Evolutionary conservation across 202 grass and related monocot species (phyloP).

Genomic region (Carex sylvatica): DNA sequence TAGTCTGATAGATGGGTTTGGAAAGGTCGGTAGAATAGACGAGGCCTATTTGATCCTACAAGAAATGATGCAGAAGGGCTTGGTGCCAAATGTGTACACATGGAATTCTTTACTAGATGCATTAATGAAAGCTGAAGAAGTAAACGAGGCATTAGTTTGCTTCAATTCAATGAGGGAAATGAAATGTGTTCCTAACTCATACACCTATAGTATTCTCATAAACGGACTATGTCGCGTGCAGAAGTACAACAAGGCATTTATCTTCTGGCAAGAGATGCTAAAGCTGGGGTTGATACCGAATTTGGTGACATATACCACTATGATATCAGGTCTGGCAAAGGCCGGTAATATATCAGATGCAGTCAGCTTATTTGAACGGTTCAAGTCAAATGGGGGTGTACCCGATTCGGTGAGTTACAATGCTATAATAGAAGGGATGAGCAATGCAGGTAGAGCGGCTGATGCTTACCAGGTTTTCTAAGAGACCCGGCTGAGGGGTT

Average conservation of each 20-base stretch:
- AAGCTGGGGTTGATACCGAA: conserved; percentile 75
- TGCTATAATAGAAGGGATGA: conserved; percentile 98
- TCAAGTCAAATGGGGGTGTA: conserved; percentile 74
- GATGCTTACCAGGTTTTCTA: conserved; percentile 84
- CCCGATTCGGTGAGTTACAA: conserved; percentile 74
- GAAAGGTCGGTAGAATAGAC: conserved; percentile 92
- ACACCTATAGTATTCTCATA: conserved; percentile 90
- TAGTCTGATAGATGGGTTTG: conserved; percentile 90
- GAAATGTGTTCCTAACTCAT: conserved; percentile 74
- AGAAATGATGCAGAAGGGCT: conserved; percentile 95
- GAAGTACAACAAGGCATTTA: conserved; percentile 96
- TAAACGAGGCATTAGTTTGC: conserved; percentile 86
- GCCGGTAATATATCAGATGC: conserved; percentile 81
- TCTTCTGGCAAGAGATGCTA: conserved; percentile 97
- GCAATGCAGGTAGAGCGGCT: conserved; percentile 74
- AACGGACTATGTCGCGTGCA: conserved; percentile 76
- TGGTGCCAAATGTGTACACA: conserved; percentile 84
- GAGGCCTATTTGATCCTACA: conserved; percentile 95
- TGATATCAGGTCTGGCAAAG: conserved; percentile 91
- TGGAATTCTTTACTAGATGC: conserved; percentile 92
- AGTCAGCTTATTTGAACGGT: conserved; percentile 69
- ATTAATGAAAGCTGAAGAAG: conserved; percentile 90
- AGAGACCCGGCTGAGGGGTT: conserved; percentile 69
- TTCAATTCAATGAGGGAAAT: conserved; percentile 94
- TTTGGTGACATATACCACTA: conserved; percentile 91